Percentiles rank a stretch among this genome's conserved stretches.
Conservation (phyloP, 2,329 filamentous ascomycete species). For the Botryotinia narcissicola region DNA sequence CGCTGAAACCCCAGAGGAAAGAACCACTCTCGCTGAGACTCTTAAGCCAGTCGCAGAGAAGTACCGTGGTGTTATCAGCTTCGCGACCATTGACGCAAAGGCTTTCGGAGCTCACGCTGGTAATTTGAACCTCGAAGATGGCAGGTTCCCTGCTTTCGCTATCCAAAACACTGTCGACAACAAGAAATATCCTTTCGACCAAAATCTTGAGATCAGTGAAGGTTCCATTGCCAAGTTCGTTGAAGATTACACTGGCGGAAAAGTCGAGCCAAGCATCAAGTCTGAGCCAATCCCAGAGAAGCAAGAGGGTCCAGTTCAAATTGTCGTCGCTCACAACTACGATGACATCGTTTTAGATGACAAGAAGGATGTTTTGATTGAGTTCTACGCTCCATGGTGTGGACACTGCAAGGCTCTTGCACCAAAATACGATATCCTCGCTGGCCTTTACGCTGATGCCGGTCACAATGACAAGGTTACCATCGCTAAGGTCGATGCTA, state of each 20-base stretch:
- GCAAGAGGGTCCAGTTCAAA: slow-evolving; percentile 82
- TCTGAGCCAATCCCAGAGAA: slow-evolving; percentile 94
- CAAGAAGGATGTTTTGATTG: slow-evolving; percentile 92
- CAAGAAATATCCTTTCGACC: slow-evolving; percentile 93
- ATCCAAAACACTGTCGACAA: slow-evolving; percentile 96
- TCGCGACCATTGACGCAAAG: slow-evolving; percentile 95
- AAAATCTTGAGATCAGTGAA: slow-evolving; percentile 70
- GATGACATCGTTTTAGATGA: slow-evolving; percentile 87
- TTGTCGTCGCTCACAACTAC: slow-evolving; percentile 93
- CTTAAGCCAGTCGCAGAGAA: slow-evolving; percentile 87
- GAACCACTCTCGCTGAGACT: slow-evolving; percentile 69
- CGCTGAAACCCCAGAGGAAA: slow-evolving; percentile 87
- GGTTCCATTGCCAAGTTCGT: slow-evolving; percentile 77
- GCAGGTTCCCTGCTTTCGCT: slow-evolving; percentile 95
- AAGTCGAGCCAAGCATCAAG: slow-evolving; percentile 95
- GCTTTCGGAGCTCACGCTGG: slow-evolving; percentile 89
- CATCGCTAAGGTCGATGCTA: slow-evolving; percentile 97
- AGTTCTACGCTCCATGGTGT: slow-evolving; percentile 99
- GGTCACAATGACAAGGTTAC: slow-evolving; percentile 80
- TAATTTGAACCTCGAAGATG: slow-evolving; percentile 95
- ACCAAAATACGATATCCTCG: slow-evolving; percentile 94
- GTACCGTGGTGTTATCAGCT: slow-evolving; percentile 93
- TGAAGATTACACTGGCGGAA: slow-evolving; percentile 78
- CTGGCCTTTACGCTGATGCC: slow-evolving; percentile 67
- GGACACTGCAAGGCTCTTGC: slow-evolving; percentile 99